Evolutionary conservation across 1,284 basidiomycete species (phyloP), one percentile per base, ranked within the genome.

Genomic region (Lentinus polychrous): DNA sequence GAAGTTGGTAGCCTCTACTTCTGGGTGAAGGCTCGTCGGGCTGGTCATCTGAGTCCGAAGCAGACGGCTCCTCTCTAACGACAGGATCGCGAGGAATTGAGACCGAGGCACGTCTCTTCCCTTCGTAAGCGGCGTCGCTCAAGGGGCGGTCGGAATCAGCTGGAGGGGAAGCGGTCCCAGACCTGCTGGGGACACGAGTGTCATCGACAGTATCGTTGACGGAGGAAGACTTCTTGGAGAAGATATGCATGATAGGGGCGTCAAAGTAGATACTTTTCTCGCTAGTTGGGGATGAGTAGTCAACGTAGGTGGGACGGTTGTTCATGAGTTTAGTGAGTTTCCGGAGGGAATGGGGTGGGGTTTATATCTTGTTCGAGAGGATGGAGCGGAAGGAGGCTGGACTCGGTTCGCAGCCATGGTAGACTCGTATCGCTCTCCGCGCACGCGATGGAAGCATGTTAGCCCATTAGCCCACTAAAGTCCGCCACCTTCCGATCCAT

Each of bases 231-330:
- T 49, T 54, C 43, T 53, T 55, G 38, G 51, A 46, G 49, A 56
- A 56, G 45, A 65, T 58, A 39, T 63, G 59, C 49, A 62, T 60
- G 38, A 65, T 49, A 32, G 66, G 66, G 7, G 70, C 69, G 66
- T 72, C 70, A 54, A 70, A 72, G 58, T 72, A 72, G 8, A 65
- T 49, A 45, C 60, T 65, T 23, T 56, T 60, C 46, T 66, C 68
- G 60, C 67, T 70, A 45, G 58, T 51, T 27, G 70, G 66, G 33
- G 69, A 34, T 2, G 55, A 41, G 37, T 50, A 45, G 43, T 48
- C 48, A 39, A 48, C 46, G 46, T 48, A 47, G 22, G 47, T 48
- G n/a, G 48, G 49, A 24, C 48, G 46, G 42, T 39, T 43, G n/a
- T 34, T 43, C 31, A 46, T 43, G 15, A 38, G 45, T 22, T 39